These are phyloP conservation scores for Secale cereale DNA, from an alignment of 176 grass and related monocot species.

Conservation along the genomic window DNA sequence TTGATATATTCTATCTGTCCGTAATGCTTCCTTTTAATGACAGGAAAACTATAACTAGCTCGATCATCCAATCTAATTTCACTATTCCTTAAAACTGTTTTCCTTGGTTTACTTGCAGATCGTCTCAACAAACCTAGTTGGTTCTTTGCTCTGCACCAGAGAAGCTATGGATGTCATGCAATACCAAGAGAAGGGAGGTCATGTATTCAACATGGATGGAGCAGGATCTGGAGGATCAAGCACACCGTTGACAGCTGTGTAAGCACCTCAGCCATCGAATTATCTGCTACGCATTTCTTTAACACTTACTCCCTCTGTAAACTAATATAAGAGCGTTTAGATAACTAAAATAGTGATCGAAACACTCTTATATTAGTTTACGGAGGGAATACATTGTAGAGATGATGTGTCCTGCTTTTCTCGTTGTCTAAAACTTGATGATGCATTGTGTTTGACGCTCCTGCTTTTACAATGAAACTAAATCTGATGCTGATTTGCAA, in stretches of 20 bases:
- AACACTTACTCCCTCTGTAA: too few relatives aligned
- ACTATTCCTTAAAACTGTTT: background rate
- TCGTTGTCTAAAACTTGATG: constrained; percentile 1
- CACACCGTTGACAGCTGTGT: constrained; percentile 98
- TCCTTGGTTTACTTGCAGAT: constrained; percentile 48
- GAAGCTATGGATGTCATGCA: constrained; percentile 89
- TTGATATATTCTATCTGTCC: background rate
- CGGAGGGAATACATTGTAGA: too few relatives aligned
- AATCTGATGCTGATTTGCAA: constrained; percentile 14
- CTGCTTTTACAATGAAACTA: constrained; percentile 14
- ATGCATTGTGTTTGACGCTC: background rate
- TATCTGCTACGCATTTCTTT: background rate
- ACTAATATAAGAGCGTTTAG: too few relatives aligned
- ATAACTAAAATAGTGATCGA: too few relatives aligned
- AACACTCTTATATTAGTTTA: too few relatives aligned
- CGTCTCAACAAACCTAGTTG: constrained; percentile 93
- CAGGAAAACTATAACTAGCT: background rate
- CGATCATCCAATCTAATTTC: background rate
- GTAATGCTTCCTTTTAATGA: constrained; percentile 3
- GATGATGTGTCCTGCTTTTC: background rate
- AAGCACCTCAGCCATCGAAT: constrained; percentile 24
- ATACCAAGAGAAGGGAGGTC: constrained; percentile 76
- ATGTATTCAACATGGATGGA: constrained; percentile 99
- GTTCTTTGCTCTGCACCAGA: constrained; percentile 93
- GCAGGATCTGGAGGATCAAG: constrained; percentile 97